Evolutionary conservation across 192 early-diverging fungal species (phyloP).

Genomic region (Coemansia sp.): DNA sequence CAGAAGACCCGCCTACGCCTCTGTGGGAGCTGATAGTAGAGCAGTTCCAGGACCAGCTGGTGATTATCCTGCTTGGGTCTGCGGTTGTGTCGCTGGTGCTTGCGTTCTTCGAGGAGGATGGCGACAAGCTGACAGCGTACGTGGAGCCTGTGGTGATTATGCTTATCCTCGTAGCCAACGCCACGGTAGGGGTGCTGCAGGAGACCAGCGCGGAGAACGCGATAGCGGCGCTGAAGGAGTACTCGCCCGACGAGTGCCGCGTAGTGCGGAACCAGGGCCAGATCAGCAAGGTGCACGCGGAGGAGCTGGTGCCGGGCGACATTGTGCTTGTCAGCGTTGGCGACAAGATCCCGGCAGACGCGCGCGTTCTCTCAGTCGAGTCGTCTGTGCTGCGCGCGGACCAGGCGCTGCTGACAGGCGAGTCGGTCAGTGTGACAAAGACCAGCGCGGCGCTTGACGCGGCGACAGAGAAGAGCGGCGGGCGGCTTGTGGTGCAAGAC

Average conservation of each 20-base stretch:
- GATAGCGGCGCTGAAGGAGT: conserved; percentile 95
- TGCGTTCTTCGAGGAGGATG: conserved; percentile 82
- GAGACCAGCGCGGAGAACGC: conserved; percentile 97
- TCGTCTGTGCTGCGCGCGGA: conserved; percentile 90
- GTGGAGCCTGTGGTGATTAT: conserved; percentile 98
- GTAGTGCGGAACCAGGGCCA: conserved; percentile 75
- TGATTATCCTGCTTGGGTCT: conserved; percentile 89
- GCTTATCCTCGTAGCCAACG: conserved; percentile 96
- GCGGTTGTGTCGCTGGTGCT: conserved; percentile 91
- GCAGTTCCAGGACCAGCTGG: conserved; percentile 99
- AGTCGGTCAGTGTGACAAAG: conserved; percentile 90
- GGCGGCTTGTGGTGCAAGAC: conserved; percentile 87
- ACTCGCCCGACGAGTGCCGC: conserved; percentile 93
- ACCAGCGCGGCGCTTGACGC: conserved; percentile 56
- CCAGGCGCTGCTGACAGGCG: conserved; percentile 95
- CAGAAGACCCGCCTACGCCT: conserved; percentile 86
- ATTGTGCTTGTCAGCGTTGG: conserved; percentile 89
- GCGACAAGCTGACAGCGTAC: conserved; percentile 75
- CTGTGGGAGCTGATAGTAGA: conserved; percentile 91
- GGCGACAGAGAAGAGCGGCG: neutral
- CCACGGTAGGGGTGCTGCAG: conserved; percentile 94
- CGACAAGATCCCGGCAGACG: conserved; percentile 96
- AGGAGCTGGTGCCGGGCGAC: conserved; percentile 95
- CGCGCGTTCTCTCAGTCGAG: conserved; percentile 75
- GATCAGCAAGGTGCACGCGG: conserved; percentile 64